Base-by-base conservation (phyloP, 306 rosid species). In the Ceratonia siliqua region DNA sequence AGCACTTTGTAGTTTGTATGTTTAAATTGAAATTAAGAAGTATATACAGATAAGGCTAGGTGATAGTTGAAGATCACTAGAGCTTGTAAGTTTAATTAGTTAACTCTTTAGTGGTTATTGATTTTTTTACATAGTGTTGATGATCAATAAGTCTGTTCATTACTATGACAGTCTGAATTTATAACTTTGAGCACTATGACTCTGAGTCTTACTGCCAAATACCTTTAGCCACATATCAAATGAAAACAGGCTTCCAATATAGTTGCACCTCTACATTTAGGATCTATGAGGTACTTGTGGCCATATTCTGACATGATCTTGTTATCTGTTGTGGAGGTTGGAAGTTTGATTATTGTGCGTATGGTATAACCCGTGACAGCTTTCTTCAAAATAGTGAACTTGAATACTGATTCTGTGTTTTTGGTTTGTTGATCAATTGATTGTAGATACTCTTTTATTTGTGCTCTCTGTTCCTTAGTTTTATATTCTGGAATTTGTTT, bases 21-120 rank as follows among this genome's bases (percentile, higher is more conserved):
- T 72, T 21, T 30, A 49, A 55, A 55, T 72, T 52, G 38, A 77
- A 20, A 57, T 58, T 67, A 25, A 42, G n/a, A 63, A 54, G 68
- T 42, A 41, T 71, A 42, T 62, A 57, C 39, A 49, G 61, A 35
- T 46, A 71, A 72, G 28, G 7, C 38, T 20, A 64, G 50, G 25
- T 69, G 52, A 42, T 62, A 53, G 52, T 12, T 53, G 73, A 61
- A 20, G 53, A 55, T 21, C 39, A 8, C 20, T 72, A 11, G 27
- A 35, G 49, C 55, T 46, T 45, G 55, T 21, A 35, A 36, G 6
- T 56, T 65, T 65, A 73, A 68, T 58, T 39, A 38, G 46, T 49
- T 65, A 42, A 42, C 54, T 43, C 46, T 7, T 3, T 61, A 7
- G 6, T 41, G 68, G 49, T 62, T 33, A 17, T 63, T 24, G 72